These are phyloP conservation scores for Botrytis hyacinthi DNA, from an alignment of 2,329 filamentous ascomycete species.

Conservation along the genomic window DNA sequence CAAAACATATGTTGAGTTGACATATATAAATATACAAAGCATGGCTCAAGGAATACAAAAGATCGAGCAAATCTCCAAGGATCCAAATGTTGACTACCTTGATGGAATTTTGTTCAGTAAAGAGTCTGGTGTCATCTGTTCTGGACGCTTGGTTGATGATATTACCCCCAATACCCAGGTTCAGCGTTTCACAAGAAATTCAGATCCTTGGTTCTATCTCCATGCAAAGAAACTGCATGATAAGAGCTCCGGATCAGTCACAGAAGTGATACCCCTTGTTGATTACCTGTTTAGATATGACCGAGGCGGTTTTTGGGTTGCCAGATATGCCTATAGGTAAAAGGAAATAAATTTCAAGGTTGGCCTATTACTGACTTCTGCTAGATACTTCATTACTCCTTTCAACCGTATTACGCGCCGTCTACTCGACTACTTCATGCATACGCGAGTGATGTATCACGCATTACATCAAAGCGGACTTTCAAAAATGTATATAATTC, in stretches of 20 bases:
- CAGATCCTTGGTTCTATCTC: constrained; percentile 64
- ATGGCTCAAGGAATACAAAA: constrained; percentile 44
- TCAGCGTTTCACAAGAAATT: neutral
- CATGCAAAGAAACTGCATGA: constrained; percentile 45
- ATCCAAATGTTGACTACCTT: constrained; percentile 50
- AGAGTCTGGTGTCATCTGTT: constrained; percentile 51
- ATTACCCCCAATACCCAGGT: neutral
- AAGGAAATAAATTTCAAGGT: neutral
- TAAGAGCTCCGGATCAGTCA: constrained; percentile 27
- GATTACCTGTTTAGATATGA: constrained; percentile 63
- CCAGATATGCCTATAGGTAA: constrained; percentile 54
- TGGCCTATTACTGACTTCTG: neutral
- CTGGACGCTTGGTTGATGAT: constrained; percentile 47
- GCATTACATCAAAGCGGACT: constrained; percentile 58
- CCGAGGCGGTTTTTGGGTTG: constrained; percentile 65
- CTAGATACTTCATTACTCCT: constrained; percentile 53
- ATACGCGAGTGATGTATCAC: constrained; percentile 60
- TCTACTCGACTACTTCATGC: constrained; percentile 57
- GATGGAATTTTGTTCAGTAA: constrained; percentile 55
- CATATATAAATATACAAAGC: constrained; percentile 49
- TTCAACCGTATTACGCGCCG: constrained; percentile 59
- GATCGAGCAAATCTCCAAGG: constrained; percentile 39
- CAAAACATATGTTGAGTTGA: constrained; percentile 52
- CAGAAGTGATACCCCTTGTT: constrained; percentile 46
- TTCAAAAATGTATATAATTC: constrained; percentile 56